A percentile compares a stretch with the other conserved stretches of the same genome.
Conservation (phyloP, 2,329 filamentous ascomycete genomes). For the Orbilia blumenaviensis region DNA sequence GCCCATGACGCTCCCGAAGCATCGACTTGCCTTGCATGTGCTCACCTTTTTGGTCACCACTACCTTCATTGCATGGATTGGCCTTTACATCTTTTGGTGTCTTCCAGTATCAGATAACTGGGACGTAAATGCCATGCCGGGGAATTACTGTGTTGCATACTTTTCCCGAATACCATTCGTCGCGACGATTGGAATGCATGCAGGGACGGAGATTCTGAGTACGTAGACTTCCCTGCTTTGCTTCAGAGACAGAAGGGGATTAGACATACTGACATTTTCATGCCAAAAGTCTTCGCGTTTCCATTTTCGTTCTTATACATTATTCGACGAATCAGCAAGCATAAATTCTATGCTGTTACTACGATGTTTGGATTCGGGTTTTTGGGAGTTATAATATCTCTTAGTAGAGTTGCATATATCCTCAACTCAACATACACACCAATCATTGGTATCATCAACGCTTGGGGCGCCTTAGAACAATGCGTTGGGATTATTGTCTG, state of each 20-base stretch:
- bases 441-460: conserved; percentile 29
- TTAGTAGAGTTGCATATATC: conserved; percentile 41
- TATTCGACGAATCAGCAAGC: conserved; percentile 12
- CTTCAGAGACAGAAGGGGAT: no score
- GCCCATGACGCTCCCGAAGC: conserved; percentile 3
- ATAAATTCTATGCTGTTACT: conserved; percentile 14
- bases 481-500: conserved; percentile 37
- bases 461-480: conserved; percentile 35
- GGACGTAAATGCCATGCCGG: not conserved
- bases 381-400: conserved; percentile 23
- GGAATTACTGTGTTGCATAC: conserved; percentile 23
- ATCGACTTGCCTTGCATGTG: not conserved
- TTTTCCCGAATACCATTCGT: conserved; percentile 20
- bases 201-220: conserved; percentile 37
- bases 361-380: conserved; percentile 26
- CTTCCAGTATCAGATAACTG: conserved; percentile 24
- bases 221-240: no score
- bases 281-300: conserved; percentile 21
- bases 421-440: conserved; percentile 19
- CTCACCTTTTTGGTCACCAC: not conserved
- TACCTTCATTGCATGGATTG: conserved; percentile 14
- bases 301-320: conserved; percentile 29
- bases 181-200: conserved; percentile 16
- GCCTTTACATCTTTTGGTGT: conserved; percentile 38
- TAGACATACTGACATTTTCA: not conserved